Evolutionary conservation across 2,329 filamentous ascomycete species (phyloP), one percentile per base, ranked within the genome.

Genomic region (Cladosporium sp.): DNA sequence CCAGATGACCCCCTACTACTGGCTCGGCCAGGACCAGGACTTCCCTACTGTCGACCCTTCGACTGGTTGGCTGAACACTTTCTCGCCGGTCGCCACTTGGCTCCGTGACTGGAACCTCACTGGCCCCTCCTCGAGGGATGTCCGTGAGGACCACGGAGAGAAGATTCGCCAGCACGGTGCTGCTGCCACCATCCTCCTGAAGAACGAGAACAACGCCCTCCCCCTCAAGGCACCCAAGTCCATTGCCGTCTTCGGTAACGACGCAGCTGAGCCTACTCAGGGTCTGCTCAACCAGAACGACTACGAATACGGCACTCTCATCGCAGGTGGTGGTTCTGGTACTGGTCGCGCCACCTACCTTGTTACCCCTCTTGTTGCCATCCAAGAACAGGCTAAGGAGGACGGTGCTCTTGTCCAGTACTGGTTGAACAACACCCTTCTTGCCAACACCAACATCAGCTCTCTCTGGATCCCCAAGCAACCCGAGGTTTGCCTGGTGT

Each of bases 81-180:
- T 88, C 66, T 67, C 69, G 0, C 74, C 82, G 11, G 77, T 88
- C 8, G 82, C 88, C 68, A 56, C 49, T 16, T 63, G 60, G 86
- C 82, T 8, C 78, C 84, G 18, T 82, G 87, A 71, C 71, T 79
- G 18, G 76, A 79, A 13, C 79, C 82, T 14, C 80, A 81, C 2
- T 74, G 79, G 0, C 79, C 83, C 1, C 72, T 87, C 0, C 70
- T 87, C 0, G 78, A 85, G n/a, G 83, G 84, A 1, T 32, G 86
- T 86, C 0, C 77, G 87, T 1, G 86, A 88, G 67, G 86, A 87
- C 6, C 86, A 88, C 56, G 86, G 49, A n/a, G 60, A 63, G 36
- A n/a, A 43, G 16, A 63, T 63, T 18, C 60, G 60, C 49, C n/a
- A 63, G 49, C 60, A 63, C 60, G 83, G 81, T 14, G 73, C 80